Conservation (phyloP, 164 flowering plant genomes). For the Saururus chinensis region DNA sequence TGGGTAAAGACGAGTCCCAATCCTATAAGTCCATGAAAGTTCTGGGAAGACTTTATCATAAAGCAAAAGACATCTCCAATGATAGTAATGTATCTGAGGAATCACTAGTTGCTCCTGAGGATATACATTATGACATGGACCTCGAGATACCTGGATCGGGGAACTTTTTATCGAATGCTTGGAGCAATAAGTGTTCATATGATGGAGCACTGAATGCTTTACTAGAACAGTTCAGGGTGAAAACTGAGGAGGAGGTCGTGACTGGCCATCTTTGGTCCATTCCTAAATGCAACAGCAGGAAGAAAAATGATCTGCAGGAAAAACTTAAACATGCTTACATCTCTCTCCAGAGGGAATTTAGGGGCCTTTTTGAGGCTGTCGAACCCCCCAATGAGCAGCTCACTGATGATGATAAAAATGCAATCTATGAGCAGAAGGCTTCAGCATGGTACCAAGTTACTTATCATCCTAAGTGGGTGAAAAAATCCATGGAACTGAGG, state of each 20-base stretch:
- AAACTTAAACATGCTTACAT: slow-evolving; percentile 64
- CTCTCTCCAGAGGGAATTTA: slow-evolving; percentile 53
- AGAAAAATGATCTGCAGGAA: slow-evolving; percentile 78
- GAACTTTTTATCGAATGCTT: slow-evolving; percentile 53
- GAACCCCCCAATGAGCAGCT: slow-evolving; percentile 29
- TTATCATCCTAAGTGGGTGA: slow-evolving; percentile 68
- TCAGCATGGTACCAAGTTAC: slow-evolving; percentile 96
- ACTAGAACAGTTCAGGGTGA: slow-evolving; percentile 63
- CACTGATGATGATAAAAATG: slow-evolving; percentile 44
- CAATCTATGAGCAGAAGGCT: slow-evolving; percentile 62
- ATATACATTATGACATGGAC: slow-evolving; percentile 49
- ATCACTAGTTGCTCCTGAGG: slow-evolving; percentile 6
- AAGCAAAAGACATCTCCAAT: slow-evolving; percentile 35
- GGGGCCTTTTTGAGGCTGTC: slow-evolving; percentile 43
- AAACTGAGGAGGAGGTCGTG: slow-evolving; percentile 75
- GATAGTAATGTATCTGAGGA: slow-evolving; percentile 22
- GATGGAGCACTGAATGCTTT: slow-evolving; percentile 58
- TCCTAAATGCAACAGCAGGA: slow-evolving; percentile 62
- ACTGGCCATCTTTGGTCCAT: slow-evolving; percentile 92
- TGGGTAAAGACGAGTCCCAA: slow-evolving; percentile 69
- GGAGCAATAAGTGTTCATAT: slow-evolving; percentile 69
- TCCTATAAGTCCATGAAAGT: slow-evolving; percentile 66
- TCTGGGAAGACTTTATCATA: slow-evolving; percentile 65
- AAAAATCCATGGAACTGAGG: slow-evolving; percentile 32
- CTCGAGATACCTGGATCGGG: slow-evolving; percentile 53